A percentile compares a stretch with the other conserved stretches of the same genome.
Evolutionary conservation across 225 moss, liverwort and hornwort genomes (phyloP).

Genomic region (Thuidium tamariscinum): DNA sequence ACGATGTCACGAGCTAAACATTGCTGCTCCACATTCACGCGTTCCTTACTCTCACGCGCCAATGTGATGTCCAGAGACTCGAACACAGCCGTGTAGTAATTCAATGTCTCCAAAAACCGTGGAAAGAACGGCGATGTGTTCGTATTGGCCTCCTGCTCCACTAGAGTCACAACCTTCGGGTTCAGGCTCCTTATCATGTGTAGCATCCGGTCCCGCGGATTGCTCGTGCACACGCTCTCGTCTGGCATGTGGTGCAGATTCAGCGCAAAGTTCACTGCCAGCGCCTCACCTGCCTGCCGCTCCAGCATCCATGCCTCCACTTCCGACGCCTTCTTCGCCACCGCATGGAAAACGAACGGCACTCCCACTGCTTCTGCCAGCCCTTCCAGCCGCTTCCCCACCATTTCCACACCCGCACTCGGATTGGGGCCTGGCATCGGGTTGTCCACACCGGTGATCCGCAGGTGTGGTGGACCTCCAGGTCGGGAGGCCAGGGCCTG

Average conservation of each 20-base stretch:
- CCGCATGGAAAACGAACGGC: conserved; percentile 48
- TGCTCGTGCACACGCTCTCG: conserved; percentile 43
- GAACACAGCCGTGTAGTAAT: conserved; percentile 58
- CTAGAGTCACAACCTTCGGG: conserved; percentile 61
- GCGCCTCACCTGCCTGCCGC: conserved; percentile 46
- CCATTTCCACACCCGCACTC: conserved; percentile 37
- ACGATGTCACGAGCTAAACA: conserved; percentile 71
- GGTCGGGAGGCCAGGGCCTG: conserved; percentile 57
- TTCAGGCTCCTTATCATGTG: conserved; percentile 43
- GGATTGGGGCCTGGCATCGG: conserved; percentile 15
- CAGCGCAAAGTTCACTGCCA: conserved; percentile 46
- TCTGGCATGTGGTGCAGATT: conserved; percentile 45
- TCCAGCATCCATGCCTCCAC: conserved; percentile 63
- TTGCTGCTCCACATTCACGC: conserved; percentile 73
- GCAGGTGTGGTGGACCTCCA: conserved; percentile 66
- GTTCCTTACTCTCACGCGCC: conserved; percentile 55
- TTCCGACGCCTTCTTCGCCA: conserved; percentile 37
- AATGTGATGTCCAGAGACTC: conserved; percentile 69
- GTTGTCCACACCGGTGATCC: conserved; percentile 48
- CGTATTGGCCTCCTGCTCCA: conserved; percentile 68
- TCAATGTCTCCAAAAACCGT: conserved; percentile 61
- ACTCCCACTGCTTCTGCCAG: conserved; percentile 59
- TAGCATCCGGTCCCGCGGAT: conserved; percentile 48
- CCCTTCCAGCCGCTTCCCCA: conserved; percentile 42
- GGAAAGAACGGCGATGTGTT: conserved; percentile 53